Conservation (phyloP, 495 filamentous ascomycete genomes). For the Podospora australis region DNA sequence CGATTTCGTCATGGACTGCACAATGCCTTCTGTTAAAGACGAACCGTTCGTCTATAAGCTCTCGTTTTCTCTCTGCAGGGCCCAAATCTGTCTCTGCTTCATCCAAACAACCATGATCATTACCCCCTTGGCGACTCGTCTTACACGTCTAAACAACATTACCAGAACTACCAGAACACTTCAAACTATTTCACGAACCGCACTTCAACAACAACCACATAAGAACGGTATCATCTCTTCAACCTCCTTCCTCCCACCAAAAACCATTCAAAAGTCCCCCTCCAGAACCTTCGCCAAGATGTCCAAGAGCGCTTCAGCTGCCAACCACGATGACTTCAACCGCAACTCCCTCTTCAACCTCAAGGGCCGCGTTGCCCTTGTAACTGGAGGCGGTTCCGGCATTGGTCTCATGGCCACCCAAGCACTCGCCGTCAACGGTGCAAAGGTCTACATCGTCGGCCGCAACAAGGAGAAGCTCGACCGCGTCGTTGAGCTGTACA, state of each 20-base stretch:
- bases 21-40: no score
- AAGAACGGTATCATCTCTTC: not conserved
- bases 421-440: constrained; percentile 70
- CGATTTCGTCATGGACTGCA: constrained; percentile 5
- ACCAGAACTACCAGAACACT: constrained; percentile 7
- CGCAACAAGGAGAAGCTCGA: constrained; percentile 46
- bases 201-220: not conserved
- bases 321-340: constrained; percentile 39
- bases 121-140: constrained; percentile 2
- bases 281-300: constrained; percentile 25
- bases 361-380: constrained; percentile 55
- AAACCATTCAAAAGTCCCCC: not conserved
- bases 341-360: constrained; percentile 54
- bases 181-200: not conserved
- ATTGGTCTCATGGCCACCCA: constrained; percentile 75
- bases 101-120: constrained; percentile 3
- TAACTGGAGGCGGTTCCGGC: constrained; percentile 52
- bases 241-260: not conserved
- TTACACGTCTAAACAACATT: not conserved
- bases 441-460: constrained; percentile 78
- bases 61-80: no score
- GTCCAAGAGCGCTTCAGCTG: constrained; percentile 35
- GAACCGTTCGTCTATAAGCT: no score
- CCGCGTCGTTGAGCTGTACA: constrained; percentile 26
- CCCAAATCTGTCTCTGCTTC: no score